These are phyloP conservation scores for Pseudogymnoascus sp. DNA, from an alignment of 2,329 filamentous ascomycete genomes.

Conservation along the genomic window DNA sequence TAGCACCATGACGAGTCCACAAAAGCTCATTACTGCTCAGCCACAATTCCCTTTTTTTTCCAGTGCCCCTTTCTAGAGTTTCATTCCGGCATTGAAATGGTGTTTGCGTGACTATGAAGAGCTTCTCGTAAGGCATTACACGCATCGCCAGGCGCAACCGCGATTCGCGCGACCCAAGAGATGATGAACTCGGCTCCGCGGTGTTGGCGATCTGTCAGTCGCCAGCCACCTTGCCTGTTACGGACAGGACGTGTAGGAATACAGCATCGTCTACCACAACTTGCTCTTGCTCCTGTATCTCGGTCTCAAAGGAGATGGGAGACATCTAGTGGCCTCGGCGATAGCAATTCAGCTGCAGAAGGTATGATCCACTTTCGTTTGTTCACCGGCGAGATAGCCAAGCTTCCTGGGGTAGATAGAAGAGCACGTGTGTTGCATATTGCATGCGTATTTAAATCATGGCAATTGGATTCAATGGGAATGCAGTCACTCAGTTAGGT, in stretches of 20 bases:
- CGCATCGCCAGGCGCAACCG: constrained; percentile 4
- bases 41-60: not conserved
- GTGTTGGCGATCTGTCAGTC: constrained; percentile 3
- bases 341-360: constrained; percentile 6
- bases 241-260: not conserved
- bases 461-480: not conserved
- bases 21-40: constrained; percentile 4
- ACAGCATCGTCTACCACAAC: not conserved
- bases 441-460: not conserved
- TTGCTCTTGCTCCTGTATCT: not conserved
- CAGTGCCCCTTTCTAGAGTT: not conserved
- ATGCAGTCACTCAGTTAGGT: not conserved
- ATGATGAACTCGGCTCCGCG: constrained; percentile 1
- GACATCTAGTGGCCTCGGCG: constrained; percentile 3
- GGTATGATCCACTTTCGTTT: not conserved
- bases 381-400: not conserved
- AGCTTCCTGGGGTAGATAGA: not conserved
- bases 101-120: not conserved
- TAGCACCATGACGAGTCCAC: not conserved
- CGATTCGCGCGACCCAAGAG: not conserved
- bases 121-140: not conserved
- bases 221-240: constrained; percentile 2
- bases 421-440: not conserved
- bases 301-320: constrained; percentile 1
- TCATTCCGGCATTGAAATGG: not conserved